Conservation (phyloP, 2,329 filamentous ascomycete species). For the Fonsecaea multimorphosa region DNA sequence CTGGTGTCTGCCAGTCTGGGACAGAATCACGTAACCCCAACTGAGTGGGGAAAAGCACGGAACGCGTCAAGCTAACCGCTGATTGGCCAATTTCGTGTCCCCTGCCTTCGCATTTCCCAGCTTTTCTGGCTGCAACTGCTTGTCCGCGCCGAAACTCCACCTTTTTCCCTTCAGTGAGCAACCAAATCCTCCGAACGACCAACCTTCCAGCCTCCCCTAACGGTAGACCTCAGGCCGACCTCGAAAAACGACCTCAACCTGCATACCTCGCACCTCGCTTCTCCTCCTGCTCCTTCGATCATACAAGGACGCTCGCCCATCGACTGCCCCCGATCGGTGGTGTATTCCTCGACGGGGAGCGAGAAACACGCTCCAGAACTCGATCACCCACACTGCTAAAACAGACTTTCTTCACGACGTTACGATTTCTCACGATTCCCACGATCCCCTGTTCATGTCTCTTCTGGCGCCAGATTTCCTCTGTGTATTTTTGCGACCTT, state of each 20-base stretch:
- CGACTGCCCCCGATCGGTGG: conserved; percentile 28
- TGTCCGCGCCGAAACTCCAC: conserved; percentile 25
- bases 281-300: conserved; percentile 23
- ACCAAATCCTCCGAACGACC: conserved; percentile 25
- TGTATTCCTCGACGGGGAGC: conserved; percentile 29
- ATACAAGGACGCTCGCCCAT: conserved; percentile 19
- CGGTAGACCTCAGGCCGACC: conserved; percentile 28
- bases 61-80: not conserved
- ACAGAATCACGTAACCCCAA: conserved; percentile 1
- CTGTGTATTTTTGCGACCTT: conserved; percentile 14
- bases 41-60: conserved; percentile 6
- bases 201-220: conserved; percentile 28
- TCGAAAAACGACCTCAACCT: conserved; percentile 23
- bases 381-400: conserved; percentile 14
- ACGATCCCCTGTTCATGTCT: conserved; percentile 23
- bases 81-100: not conserved
- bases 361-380: conserved; percentile 21
- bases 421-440: conserved; percentile 27
- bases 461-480: conserved; percentile 16
- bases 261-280: conserved; percentile 11
- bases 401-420: conserved; percentile 29
- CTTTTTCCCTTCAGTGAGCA: conserved; percentile 13
- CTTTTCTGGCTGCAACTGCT: conserved; percentile 14
- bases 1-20: not conserved
- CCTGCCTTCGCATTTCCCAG: conserved; percentile 1